Evolutionary conservation across 495 filamentous ascomycete genomes (phyloP), one percentile per base, ranked within the genome.

Genomic region (Saxophila tyrrhenica): DNA sequence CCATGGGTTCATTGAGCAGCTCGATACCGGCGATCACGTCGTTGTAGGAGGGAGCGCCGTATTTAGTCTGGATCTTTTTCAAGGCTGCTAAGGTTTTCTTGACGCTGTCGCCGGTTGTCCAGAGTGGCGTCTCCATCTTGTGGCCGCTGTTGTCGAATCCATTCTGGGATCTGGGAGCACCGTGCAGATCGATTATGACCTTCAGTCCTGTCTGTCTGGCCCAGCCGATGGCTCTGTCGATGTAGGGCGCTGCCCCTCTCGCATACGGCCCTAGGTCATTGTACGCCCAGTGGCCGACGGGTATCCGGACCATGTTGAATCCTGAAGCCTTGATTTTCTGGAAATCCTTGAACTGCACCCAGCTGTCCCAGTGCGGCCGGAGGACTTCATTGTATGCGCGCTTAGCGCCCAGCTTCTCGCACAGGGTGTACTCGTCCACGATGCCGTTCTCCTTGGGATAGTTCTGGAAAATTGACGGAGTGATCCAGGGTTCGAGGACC

Each of bases 21-120:
- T 88, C 78, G 59, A 90, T 83, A 0, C 79, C 73, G 16, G 79
- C 76, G 20, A 90, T 81, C 3, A 85, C 80, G 52, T 86, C 81
- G 48, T 73, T 72, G 64, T 82, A 76, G 9, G 56, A 57, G 0
- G 74, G 24, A 24, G 54, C 50, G 3, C 68, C 72, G 65, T 86
- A 89, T 29, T 81, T 78, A 24, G 72, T 55, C 10, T 78, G 74
- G 24, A 90, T 72, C 13, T 60, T 72, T n/a, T 73, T 51, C 22
- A 88, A 69, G 13, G 83, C 82, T 22, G 67, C 64, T 39, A 85
- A 57, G 0, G 83, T 85, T 41, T 78, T 67, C 2, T 68, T 41
- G 11, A 81, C 75, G 11, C 73, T 83, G 59, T 78, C 62, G 17
- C 76, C 80, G 39, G 73, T 66, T 51, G 76, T 75, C 85, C 85